These are phyloP conservation scores for Colletotrichum sp. DNA, from an alignment of 2,329 filamentous ascomycete species.

Conservation along the genomic window DNA sequence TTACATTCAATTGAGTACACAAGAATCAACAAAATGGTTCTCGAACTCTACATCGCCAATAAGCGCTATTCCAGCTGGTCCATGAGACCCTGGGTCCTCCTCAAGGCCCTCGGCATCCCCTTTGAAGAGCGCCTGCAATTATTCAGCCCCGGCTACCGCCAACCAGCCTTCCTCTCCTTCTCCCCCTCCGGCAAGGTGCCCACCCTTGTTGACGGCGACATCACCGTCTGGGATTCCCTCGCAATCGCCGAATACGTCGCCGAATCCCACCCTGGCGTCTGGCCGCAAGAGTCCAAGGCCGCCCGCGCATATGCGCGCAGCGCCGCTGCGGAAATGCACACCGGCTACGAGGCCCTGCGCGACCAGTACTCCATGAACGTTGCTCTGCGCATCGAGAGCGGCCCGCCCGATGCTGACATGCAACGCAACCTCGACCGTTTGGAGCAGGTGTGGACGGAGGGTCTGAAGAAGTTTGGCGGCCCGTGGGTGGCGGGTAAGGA, in stretches of 20 bases:
- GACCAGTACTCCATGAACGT: slow-evolving; percentile 49
- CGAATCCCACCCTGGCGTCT: slow-evolving; percentile 45
- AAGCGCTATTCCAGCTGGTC: slow-evolving; percentile 54
- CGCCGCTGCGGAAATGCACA: slow-evolving; percentile 53
- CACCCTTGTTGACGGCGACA: slow-evolving; percentile 36
- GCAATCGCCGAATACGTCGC: slow-evolving; percentile 53
- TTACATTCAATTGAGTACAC: background rate
- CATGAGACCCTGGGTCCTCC: slow-evolving; percentile 49
- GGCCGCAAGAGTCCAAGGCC: slow-evolving; percentile 39
- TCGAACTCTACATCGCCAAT: slow-evolving; percentile 46
- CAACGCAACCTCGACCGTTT: slow-evolving; percentile 40
- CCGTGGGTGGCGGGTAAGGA: slow-evolving; percentile 42
- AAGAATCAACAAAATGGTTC: slow-evolving; percentile 32
- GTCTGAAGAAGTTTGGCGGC: slow-evolving; percentile 42
- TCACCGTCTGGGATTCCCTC: slow-evolving; percentile 48
- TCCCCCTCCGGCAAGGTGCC: slow-evolving; percentile 48
- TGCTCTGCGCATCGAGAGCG: slow-evolving; percentile 36
- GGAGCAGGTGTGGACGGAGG: slow-evolving; percentile 40
- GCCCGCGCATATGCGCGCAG: slow-evolving; percentile 47
- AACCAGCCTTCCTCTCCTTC: slow-evolving; percentile 38
- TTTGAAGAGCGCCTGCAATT: slow-evolving; percentile 43
- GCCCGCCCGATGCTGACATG: slow-evolving; percentile 30
- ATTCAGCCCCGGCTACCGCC: slow-evolving; percentile 34
- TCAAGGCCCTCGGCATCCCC: slow-evolving; percentile 46
- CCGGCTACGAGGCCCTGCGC: slow-evolving; percentile 44